Base-by-base conservation (phyloP, 2,329 filamentous ascomycete species). In the Cercospora sp. region DNA sequence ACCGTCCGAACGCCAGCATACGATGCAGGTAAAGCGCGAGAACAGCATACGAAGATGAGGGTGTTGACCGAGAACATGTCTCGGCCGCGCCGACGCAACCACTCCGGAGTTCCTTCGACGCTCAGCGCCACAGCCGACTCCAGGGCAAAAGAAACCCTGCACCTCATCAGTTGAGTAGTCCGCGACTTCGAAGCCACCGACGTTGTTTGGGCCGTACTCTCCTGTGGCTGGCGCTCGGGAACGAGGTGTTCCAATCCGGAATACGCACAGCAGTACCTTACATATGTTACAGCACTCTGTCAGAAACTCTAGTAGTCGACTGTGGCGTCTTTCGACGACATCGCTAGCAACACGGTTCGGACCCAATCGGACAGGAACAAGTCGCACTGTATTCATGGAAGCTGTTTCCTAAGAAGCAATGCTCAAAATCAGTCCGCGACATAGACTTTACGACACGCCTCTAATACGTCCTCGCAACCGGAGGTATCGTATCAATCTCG, bases 401-500 rank as follows among this genome's bases (percentile, higher is more conserved):
- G 3, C 6, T 42, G 16, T 42, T n/a, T 42, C 36, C 36, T n/a
- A n/a, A 16, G 18, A 13, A 10, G 20, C 42, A 23, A 23, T 18
- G 42, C 42, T 48, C 18, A 12, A 20, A 48, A 2, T n/a, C n/a
- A 20, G 18, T 13, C n/a, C 13, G n/a, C 42, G 42, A 20, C 12
- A 18, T 48, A 48, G 42, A 20, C 18, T 48, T 20, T 51, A 51
- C 45, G 13, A 51, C 10, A 16, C 45, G 5, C 18, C 20, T 55
- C 64, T 71, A 76, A 71, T 76, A 76, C 53, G 72, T 76, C 67
- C 75, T 74, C 71, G 70, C 69, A 6, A 75, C 75, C 33, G 75
- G 75, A 70, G 73, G 73, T 68, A 76, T 75, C 36, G 59, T 72
- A 68, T 75, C 71, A 66, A 81, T 83, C 72, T 84, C 83, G 1